Percentiles rank a stretch among this genome's conserved stretches.
Evolutionary conservation across 2,329 filamentous ascomycete species (phyloP).

Genomic region (Colletotrichum chlorophyti): DNA sequence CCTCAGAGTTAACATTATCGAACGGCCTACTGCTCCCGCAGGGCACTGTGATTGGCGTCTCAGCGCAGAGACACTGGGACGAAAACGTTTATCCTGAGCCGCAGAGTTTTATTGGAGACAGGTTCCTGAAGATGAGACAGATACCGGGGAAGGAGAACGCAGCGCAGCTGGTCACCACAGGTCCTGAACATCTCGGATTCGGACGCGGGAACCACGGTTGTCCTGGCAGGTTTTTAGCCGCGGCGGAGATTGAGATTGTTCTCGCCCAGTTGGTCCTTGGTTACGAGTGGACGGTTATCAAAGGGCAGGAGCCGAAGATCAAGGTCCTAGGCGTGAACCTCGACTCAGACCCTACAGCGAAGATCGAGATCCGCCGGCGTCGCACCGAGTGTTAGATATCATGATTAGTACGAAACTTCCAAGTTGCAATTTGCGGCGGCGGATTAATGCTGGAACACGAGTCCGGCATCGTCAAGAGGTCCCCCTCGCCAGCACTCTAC

Average conservation of each 20-base stretch:
- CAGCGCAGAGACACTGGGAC: background rate
- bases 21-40: background rate
- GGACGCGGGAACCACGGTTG: slow-evolving; percentile 46
- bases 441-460: too few species aligned
- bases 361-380: background rate
- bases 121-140: background rate
- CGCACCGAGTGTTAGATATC: background rate
- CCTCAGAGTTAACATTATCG: background rate
- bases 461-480: too few species aligned
- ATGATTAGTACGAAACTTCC: too few species aligned
- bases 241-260: slow-evolving; percentile 51
- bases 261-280: slow-evolving; percentile 46
- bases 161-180: slow-evolving; percentile 48
- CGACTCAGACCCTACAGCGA: background rate
- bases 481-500: too few species aligned
- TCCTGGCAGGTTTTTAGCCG: slow-evolving; percentile 52
- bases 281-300: slow-evolving; percentile 40
- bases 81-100: background rate
- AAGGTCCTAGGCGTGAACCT: background rate
- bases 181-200: slow-evolving; percentile 42
- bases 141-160: slow-evolving; percentile 1
- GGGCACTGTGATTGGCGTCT: background rate
- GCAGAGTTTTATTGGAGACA: background rate
- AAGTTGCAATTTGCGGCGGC: too few species aligned
- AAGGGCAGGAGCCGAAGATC: background rate